Evolutionary conservation across 495 filamentous ascomycete species (phyloP).

Genomic region (Penicillium diatomitis): DNA sequence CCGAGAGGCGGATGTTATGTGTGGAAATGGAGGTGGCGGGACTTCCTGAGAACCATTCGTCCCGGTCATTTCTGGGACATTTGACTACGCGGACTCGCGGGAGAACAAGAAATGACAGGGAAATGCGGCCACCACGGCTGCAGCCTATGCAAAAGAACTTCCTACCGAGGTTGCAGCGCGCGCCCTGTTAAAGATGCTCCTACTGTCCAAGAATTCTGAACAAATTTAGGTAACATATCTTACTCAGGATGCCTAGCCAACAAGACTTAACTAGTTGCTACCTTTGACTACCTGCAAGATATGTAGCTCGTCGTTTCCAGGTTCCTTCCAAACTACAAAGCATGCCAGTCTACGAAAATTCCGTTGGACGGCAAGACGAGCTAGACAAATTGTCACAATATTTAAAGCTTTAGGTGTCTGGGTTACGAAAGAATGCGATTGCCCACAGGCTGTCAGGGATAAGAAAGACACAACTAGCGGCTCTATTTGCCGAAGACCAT

Average conservation of each 20-base stretch:
- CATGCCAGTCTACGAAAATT: conserved; percentile 17
- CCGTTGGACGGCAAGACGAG: conserved; percentile 19
- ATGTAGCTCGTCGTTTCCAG: conserved; percentile 9
- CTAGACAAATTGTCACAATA: conserved; percentile 16
- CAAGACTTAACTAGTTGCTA: not conserved
- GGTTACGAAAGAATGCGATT: conserved; percentile 18
- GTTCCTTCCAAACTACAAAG: conserved; percentile 16
- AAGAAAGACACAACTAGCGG: conserved; percentile 35
- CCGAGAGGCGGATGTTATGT: conserved; percentile 11
- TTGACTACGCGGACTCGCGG: conserved; percentile 35
- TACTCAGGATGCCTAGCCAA: not conserved
- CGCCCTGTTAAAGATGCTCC: conserved; percentile 1
- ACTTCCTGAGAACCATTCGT: conserved; percentile 27
- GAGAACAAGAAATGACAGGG: conserved; percentile 32
- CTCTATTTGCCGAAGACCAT: conserved; percentile 24
- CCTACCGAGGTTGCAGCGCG: conserved; percentile 8
- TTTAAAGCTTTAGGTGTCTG: conserved; percentile 9
- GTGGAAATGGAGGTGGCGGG: conserved; percentile 41
- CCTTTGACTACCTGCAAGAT: not conserved
- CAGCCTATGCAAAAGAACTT: conserved; percentile 26
- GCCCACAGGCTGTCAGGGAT: conserved; percentile 33
- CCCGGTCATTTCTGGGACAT: conserved; percentile 30
- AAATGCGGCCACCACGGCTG: conserved; percentile 30
- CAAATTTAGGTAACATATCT: conserved; percentile 6
- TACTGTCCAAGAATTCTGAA: conserved; percentile 1